Evolutionary conservation across 2,329 filamentous ascomycete species (phyloP), one percentile per base, ranked within the genome.

Genomic region (Alternaria infectoria): DNA sequence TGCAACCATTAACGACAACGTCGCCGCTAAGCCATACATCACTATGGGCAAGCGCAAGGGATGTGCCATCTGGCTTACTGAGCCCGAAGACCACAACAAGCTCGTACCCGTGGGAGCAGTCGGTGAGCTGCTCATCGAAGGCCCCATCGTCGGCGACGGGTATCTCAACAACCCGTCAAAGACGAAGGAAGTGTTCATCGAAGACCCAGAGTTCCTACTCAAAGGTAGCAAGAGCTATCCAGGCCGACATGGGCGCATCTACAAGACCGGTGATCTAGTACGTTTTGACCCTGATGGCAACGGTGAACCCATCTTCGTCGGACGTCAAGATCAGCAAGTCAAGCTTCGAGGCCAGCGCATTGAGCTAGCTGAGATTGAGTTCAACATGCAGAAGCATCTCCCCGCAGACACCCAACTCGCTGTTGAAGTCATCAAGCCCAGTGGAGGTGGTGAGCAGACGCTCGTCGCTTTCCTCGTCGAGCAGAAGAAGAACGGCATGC

Each of bases 171-270:
- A 80, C 55, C 74, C 74, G 3, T 66, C 69, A 5, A 80, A 80
- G 56, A 80, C 78, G 3, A 73, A 73, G 2, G 76, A 78, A 25
- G 76, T 79, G 0, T 81, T 79, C 61, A 77, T 81, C 13, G 78
- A 89, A 2, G 88, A 89, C 25, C 81, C 85, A 0, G 74, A 81
- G 46, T 90, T 89, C 73, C 25, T 89, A 87, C 67, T 68, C 82
- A 89, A 58, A 90, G 55, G 91, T 89, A 77, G 81, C 89, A 54
- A 84, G 81, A 11, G 85, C 84, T 72, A 84, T 84, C 57, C 86
- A 82, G 72, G 81, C 57, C 62, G 77, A 66, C 57, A 54, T 19
- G 93, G 92, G 8, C 66, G 71, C 11, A 65, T 76, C 17, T 79
- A 74, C 62, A 77, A 75, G 64, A 75, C 74, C 9, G 77, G 77